Conservation (phyloP, 495 filamentous ascomycete genomes). For the Cairneyella variabilis region DNA sequence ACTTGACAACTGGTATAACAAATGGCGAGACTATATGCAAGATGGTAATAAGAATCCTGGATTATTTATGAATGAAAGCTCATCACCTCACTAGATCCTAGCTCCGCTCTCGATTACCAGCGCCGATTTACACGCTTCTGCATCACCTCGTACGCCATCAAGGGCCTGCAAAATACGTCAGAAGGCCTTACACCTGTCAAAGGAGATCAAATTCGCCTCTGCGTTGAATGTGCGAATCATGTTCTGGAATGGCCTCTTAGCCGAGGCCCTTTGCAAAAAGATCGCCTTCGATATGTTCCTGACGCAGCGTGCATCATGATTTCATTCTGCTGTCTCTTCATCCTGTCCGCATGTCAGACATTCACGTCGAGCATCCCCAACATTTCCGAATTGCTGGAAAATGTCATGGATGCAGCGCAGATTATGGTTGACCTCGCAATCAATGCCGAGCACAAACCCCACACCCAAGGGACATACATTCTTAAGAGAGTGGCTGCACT, state of each 20-base stretch:
- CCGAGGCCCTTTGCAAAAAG: conserved; percentile 4
- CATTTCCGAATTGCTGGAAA: neutral
- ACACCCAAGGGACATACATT: neutral
- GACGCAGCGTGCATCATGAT: conserved; percentile 6
- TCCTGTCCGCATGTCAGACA: conserved; percentile 1
- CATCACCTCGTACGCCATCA: conserved; percentile 7
- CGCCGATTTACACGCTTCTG: conserved; percentile 3
- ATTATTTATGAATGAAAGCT: neutral
- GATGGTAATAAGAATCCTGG: neutral
- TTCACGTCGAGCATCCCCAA: conserved; percentile 5
- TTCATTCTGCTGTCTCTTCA: conserved; percentile 5
- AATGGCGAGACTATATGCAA: conserved; percentile 4
- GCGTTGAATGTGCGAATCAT: conserved; percentile 6
- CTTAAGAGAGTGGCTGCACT: neutral
- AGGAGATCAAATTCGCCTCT: neutral
- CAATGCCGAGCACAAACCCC: neutral
- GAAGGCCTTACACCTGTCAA: neutral
- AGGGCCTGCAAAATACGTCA: neutral
- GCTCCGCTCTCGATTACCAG: neutral
- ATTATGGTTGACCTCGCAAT: conserved; percentile 9
- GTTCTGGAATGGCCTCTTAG: conserved; percentile 6
- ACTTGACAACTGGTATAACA: conserved; percentile 1
- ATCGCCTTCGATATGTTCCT: conserved; percentile 2
- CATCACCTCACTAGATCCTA: neutral
- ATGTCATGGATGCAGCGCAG: conserved; percentile 5